These are phyloP conservation scores for Taphrina betulina DNA, from an alignment of 1,139 yeast genomes.

Conservation along the genomic window DNA sequence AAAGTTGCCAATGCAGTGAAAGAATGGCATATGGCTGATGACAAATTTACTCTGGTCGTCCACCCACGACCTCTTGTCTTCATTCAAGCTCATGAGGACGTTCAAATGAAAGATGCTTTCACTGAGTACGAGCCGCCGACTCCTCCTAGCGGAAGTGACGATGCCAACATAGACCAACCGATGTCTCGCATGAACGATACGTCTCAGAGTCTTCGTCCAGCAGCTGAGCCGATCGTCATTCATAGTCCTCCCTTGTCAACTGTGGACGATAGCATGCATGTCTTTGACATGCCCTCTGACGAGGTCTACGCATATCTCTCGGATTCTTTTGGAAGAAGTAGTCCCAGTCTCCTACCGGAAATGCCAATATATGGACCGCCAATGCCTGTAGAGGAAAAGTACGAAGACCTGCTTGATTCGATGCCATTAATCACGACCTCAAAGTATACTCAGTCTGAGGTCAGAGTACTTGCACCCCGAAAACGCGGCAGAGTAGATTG, in stretches of 20 bases:
- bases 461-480: background rate
- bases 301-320: slow-evolving; percentile 28
- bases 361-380: slow-evolving; percentile 35
- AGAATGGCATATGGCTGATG: slow-evolving; percentile 34
- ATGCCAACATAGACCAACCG: background rate
- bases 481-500: slow-evolving; percentile 19
- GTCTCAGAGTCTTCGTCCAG: background rate
- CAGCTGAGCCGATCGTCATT: background rate
- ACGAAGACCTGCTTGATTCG: slow-evolving; percentile 9
- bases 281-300: slow-evolving; percentile 25
- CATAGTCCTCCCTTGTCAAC: slow-evolving; percentile 24
- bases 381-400: slow-evolving; percentile 19
- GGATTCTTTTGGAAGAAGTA: background rate
- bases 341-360: slow-evolving; percentile 26
- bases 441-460: slow-evolving; percentile 18
- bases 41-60: slow-evolving; percentile 10
- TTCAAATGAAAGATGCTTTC: slow-evolving; percentile 6
- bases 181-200: background rate
- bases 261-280: slow-evolving; percentile 15
- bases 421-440: slow-evolving; percentile 26
- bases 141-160: slow-evolving; percentile 19
- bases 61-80: background rate
- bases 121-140: slow-evolving; percentile 21
- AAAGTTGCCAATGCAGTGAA: slow-evolving; percentile 30
- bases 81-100: background rate